These are phyloP conservation scores for Phaeosphaeria sp. DNA, from an alignment of 2,329 filamentous ascomycete genomes.

Conservation along the genomic window DNA sequence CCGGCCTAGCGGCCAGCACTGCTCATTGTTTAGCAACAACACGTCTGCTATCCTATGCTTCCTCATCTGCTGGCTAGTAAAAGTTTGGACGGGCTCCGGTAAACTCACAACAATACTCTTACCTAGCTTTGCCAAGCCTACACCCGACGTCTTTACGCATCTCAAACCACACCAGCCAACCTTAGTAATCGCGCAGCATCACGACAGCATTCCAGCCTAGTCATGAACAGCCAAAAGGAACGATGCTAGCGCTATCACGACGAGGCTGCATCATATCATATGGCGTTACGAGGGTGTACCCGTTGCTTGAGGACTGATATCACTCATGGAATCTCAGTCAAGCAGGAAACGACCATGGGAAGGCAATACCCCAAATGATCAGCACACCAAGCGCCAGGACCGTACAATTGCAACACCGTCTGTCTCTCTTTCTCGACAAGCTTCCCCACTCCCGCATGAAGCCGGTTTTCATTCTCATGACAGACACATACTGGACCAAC, in stretches of 20 bases:
- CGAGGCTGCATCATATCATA: constrained; percentile 23
- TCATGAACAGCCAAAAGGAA: constrained; percentile 12
- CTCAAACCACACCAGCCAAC: constrained; percentile 11
- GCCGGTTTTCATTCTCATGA: constrained; percentile 31
- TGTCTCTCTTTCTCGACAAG: constrained; percentile 12
- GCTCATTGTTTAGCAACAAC: background rate
- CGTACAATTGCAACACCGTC: constrained; percentile 10
- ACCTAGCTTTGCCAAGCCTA: constrained; percentile 17
- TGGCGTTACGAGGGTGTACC: constrained; percentile 29
- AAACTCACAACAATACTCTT: background rate
- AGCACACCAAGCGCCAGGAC: constrained; percentile 24
- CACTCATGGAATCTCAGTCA: constrained; percentile 38
- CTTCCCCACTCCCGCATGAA: constrained; percentile 37
- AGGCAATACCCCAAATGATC: constrained; percentile 24
- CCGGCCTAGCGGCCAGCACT: background rate
- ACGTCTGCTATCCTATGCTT: background rate
- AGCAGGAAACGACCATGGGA: constrained; percentile 43
- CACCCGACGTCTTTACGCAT: constrained; percentile 9
- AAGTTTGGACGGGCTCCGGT: background rate
- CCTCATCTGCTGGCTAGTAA: background rate
- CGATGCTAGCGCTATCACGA: constrained; percentile 19
- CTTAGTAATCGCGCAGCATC: constrained; percentile 33
- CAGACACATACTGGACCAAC: constrained; percentile 21
- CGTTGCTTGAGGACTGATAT: constrained; percentile 22
- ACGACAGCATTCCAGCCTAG: constrained; percentile 9